Percentiles rank a stretch among this genome's conserved stretches.
Conservation (phyloP, 495 filamentous ascomycete species). For the Bryoglossum gracile region DNA sequence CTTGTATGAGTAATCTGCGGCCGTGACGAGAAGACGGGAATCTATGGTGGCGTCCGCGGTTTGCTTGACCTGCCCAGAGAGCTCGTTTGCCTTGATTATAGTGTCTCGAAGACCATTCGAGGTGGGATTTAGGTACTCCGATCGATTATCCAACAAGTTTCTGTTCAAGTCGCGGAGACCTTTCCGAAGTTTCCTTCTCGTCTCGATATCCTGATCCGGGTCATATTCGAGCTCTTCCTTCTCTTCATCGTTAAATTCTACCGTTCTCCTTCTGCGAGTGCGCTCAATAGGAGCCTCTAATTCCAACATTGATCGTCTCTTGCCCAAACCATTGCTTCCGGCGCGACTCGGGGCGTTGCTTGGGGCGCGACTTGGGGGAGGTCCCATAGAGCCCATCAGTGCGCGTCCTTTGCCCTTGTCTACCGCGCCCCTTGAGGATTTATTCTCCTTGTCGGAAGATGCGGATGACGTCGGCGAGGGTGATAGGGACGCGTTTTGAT, state of each 20-base stretch:
- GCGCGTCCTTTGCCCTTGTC: conserved; percentile 15
- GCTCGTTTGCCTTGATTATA: conserved; percentile 54
- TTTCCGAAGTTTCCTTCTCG: conserved; percentile 63
- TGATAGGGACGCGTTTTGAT: conserved; percentile 14
- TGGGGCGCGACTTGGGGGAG: conserved; percentile 5
- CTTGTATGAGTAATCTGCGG: conserved; percentile 69
- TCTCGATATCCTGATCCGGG: conserved; percentile 77
- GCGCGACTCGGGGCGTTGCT: conserved; percentile 24
- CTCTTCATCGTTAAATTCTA: conserved; percentile 15
- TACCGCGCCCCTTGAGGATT: conserved; percentile 4
- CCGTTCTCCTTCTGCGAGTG: conserved; percentile 28
- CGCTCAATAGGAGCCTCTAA: conserved; percentile 19
- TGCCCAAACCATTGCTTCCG: conserved; percentile 5
- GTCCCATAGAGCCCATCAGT: not conserved
- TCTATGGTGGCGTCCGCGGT: conserved; percentile 91
- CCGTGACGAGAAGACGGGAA: conserved; percentile 69
- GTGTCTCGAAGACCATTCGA: conserved; percentile 56
- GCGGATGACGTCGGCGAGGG: conserved; percentile 34
- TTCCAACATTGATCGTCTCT: conserved; percentile 14
- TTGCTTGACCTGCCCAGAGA: conserved; percentile 70
- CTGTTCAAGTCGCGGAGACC: conserved; percentile 58
- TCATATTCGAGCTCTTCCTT: conserved; percentile 49
- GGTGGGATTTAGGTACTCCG: conserved; percentile 54
- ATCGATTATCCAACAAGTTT: conserved; percentile 63
- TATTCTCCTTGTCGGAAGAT: conserved; percentile 54